Conservation (phyloP, 257 asterid genomes). For the Fraxinus quadrangulata region DNA sequence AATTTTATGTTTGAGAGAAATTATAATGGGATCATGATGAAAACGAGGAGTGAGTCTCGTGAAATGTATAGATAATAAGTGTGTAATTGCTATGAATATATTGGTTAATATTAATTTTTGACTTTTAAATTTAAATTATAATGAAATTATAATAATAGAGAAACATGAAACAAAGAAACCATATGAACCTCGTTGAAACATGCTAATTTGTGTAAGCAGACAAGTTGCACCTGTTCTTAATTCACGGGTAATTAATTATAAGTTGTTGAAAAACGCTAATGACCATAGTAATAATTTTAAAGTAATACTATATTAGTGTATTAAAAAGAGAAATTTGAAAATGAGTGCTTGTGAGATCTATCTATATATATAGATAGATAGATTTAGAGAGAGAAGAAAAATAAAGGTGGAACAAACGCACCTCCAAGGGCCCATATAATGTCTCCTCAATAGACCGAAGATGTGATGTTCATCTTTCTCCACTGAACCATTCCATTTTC, state of each 20-base stretch:
- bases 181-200: conserved; percentile 16
- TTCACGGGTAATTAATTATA: conserved; percentile 47
- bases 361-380: not conserved
- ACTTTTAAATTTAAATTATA: too few species aligned
- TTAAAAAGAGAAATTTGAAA: conserved; percentile 43
- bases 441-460: conserved; percentile 65
- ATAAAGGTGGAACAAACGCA: conserved; percentile 62
- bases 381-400: not conserved
- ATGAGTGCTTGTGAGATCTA: conserved; percentile 38
- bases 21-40: too few species aligned
- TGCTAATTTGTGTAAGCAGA: conserved; percentile 9
- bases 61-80: too few species aligned
- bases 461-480: conserved; percentile 50
- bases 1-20: too few species aligned
- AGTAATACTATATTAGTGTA: conserved; percentile 27
- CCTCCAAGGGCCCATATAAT: conserved; percentile 56
- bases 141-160: too few species aligned
- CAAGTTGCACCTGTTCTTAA: conserved; percentile 38
- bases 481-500: conserved; percentile 38
- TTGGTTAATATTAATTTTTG: too few species aligned
- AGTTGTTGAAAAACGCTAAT: conserved; percentile 19
- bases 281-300: conserved; percentile 20
- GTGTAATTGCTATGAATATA: too few species aligned
- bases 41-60: too few species aligned
- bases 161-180: not conserved